Conservation (phyloP, 805 yeast genomes). For the Metschnikowia dekortorum region DNA sequence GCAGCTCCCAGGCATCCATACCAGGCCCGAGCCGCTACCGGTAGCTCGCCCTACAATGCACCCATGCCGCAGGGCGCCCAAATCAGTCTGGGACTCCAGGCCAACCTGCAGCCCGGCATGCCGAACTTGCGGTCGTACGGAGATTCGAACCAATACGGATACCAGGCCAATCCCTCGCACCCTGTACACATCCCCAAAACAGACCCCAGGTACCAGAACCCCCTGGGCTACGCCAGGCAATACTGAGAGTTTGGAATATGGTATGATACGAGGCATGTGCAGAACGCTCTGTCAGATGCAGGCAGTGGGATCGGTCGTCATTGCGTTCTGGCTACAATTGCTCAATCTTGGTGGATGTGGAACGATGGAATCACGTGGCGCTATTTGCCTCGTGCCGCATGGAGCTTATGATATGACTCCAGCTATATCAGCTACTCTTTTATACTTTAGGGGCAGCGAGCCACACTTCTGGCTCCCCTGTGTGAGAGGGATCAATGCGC, state of each 20-base stretch:
- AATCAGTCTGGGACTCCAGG: constrained; percentile 6
- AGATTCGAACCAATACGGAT: constrained; percentile 1
- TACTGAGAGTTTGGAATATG: neutral
- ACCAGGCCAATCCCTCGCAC: neutral
- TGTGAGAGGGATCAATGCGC: no score
- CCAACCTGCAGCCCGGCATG: neutral
- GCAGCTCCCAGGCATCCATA: constrained; percentile 1
- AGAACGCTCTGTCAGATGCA: neutral
- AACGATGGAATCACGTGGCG: no score
- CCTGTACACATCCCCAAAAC: neutral
- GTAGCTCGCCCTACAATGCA: constrained; percentile 10
- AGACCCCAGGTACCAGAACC: neutral
- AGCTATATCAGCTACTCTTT: no score
- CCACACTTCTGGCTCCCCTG: no score
- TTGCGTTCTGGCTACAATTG: no score
- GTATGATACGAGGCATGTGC: neutral
- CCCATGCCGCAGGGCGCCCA: constrained; percentile 7
- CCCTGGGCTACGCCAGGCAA: constrained; percentile 4
- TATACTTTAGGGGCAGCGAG: no score
- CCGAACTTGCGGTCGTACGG: constrained; percentile 3
- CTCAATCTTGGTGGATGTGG: no score
- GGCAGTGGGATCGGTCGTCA: no score
- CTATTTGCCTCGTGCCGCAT: no score
- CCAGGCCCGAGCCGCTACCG: constrained; percentile 7
- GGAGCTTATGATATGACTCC: no score